phyloP scores from a whole-genome alignment of 495 filamentous ascomycete species.

The Aspergillus nanangensis region DNA sequence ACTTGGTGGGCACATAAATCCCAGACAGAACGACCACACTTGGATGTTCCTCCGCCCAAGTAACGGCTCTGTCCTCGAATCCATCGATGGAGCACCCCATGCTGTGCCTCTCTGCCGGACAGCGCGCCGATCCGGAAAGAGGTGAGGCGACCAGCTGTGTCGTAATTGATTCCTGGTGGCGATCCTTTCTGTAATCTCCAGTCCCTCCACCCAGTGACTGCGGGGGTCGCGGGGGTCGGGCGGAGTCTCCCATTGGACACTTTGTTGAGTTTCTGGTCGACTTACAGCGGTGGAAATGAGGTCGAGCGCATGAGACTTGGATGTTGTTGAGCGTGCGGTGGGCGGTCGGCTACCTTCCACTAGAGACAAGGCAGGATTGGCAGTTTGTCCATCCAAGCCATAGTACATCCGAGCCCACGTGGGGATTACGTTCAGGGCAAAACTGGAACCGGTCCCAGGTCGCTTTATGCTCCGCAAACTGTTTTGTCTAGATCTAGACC shows the following conservation, averaged over 20 bases:
- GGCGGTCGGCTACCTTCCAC: constrained; percentile 30
- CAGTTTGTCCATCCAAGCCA: constrained; percentile 25
- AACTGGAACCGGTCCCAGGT: constrained; percentile 41
- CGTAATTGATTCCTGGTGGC: constrained; percentile 26
- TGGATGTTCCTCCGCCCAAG: constrained; percentile 73
- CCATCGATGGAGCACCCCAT: constrained; percentile 68
- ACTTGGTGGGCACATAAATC: constrained; percentile 84
- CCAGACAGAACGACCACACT: constrained; percentile 79
- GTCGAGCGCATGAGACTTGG: constrained; percentile 28
- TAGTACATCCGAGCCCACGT: constrained; percentile 49
- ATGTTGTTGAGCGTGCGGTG: constrained; percentile 23
- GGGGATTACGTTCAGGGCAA: constrained; percentile 51
- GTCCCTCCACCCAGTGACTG: constrained; percentile 36
- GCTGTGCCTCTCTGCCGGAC: constrained; percentile 27
- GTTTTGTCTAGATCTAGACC: constrained; percentile 35
- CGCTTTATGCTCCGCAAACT: constrained; percentile 32
- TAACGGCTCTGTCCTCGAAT: constrained; percentile 51
- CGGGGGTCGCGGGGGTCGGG: constrained; percentile 40
- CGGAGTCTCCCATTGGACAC: constrained; percentile 14
- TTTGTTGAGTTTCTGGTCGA: constrained; percentile 13
- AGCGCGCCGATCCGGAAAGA: constrained; percentile 57
- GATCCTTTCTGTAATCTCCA: constrained; percentile 19
- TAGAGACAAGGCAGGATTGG: constrained; percentile 29
- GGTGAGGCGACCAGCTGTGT: constrained; percentile 69
- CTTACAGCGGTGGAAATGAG: constrained; percentile 23